Conservation (phyloP, 176 grass and related monocot genomes). For the Otatea glauca region DNA sequence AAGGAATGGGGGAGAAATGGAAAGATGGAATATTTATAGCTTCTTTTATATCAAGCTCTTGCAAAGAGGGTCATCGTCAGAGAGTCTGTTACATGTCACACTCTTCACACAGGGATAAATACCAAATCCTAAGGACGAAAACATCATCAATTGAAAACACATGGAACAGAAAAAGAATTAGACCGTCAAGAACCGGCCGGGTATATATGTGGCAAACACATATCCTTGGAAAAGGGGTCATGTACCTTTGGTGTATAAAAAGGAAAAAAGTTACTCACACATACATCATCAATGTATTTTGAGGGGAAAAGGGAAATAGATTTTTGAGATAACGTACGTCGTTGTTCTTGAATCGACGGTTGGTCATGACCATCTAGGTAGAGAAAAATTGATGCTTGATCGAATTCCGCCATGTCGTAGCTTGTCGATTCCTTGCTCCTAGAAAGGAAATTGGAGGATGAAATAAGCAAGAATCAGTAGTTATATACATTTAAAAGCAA, state of each 20-base stretch:
- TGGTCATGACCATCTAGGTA: slow-evolving; percentile 69
- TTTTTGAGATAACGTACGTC: slow-evolving; percentile 44
- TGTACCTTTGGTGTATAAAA: not conserved
- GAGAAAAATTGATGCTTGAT: slow-evolving; percentile 66
- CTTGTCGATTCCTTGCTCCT: slow-evolving; percentile 65
- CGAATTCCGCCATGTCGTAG: slow-evolving; percentile 74
- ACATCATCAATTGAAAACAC: slow-evolving; percentile 11
- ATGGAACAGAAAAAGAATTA: slow-evolving; percentile 13
- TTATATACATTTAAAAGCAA: slow-evolving; percentile 39
- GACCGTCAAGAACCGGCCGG: not conserved
- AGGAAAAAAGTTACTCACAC: not conserved
- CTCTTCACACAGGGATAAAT: slow-evolving; percentile 37
- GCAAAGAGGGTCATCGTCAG: slow-evolving; percentile 43
- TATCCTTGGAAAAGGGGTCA: not conserved
- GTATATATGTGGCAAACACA: slow-evolving; percentile 14
- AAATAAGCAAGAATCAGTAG: slow-evolving; percentile 39
- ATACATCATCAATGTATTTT: not conserved
- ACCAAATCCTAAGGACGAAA: slow-evolving; percentile 43
- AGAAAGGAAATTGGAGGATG: slow-evolving; percentile 37
- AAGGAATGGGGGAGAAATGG: slow-evolving; percentile 46
- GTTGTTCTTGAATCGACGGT: slow-evolving; percentile 61
- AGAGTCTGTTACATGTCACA: slow-evolving; percentile 56
- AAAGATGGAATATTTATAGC: slow-evolving; percentile 65
- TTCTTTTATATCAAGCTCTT: slow-evolving; percentile 58
- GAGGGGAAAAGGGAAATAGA: not conserved